Conservation (phyloP, 2,329 filamentous ascomycete genomes). For the Fusarium beomiforme region DNA sequence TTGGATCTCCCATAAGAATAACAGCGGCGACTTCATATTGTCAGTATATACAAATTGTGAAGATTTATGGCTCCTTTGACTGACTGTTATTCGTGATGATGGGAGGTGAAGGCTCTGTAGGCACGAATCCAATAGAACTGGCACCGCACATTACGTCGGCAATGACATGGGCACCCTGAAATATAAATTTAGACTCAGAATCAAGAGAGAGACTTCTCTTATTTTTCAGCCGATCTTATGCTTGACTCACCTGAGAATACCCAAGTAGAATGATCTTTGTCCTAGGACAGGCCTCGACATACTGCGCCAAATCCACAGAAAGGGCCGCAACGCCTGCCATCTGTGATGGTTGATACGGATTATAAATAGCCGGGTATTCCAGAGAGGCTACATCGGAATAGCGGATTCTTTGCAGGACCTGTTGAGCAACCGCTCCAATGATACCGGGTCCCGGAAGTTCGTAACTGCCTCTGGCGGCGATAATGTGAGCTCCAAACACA, state of each 20-base stretch:
- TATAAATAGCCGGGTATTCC: constrained; percentile 27
- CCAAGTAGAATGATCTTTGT: constrained; percentile 39
- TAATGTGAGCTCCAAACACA: constrained; percentile 29
- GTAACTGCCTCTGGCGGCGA: constrained; percentile 34
- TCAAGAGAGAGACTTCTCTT: too few relatives aligned
- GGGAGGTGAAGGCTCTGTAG: constrained; percentile 15
- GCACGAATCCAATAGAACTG: constrained; percentile 32
- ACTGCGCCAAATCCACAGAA: constrained; percentile 7
- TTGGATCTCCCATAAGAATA: constrained; percentile 40
- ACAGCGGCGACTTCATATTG: constrained; percentile 23
- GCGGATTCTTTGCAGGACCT: constrained; percentile 9
- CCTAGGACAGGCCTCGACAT: constrained; percentile 19
- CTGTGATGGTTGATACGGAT: constrained; percentile 33
- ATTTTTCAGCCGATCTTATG: not conserved
- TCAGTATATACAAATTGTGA: not conserved
- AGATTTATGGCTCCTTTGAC: not conserved
- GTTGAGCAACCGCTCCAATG: constrained; percentile 32
- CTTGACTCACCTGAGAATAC: constrained; percentile 28
- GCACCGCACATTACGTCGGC: constrained; percentile 37
- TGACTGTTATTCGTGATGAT: constrained; percentile 22
- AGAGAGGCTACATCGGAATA: constrained; percentile 21
- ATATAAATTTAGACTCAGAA: not conserved
- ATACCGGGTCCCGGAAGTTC: constrained; percentile 34
- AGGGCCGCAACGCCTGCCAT: constrained; percentile 26
- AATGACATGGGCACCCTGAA: constrained; percentile 37